Evolutionary conservation across 2,329 filamentous ascomycete genomes (phyloP).

Genomic region (Colletotrichum theobromicola): DNA sequence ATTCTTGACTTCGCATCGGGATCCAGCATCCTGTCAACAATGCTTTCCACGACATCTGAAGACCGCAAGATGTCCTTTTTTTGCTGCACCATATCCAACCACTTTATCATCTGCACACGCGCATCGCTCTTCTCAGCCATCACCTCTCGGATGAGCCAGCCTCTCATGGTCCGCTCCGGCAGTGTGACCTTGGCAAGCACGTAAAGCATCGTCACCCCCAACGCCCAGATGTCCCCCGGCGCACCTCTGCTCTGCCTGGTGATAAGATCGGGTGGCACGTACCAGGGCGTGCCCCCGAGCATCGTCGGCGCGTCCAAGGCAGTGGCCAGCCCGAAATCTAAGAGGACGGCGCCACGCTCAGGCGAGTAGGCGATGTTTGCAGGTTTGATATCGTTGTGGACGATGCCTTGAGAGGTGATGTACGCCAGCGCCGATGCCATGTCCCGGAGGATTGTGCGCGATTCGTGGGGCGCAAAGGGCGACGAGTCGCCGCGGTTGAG

Average conservation of each 20-base stretch:
- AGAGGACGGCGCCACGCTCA: not conserved
- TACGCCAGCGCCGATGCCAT: not conserved
- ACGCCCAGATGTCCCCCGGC: conserved; percentile 11
- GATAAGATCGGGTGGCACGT: conserved; percentile 12
- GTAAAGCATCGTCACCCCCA: conserved; percentile 21
- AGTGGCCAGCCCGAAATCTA: conserved; percentile 14
- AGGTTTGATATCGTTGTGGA: conserved; percentile 16
- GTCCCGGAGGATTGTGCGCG: not conserved
- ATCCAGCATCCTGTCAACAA: not conserved
- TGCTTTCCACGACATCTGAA: not conserved
- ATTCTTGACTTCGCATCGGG: not conserved
- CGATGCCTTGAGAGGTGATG: not conserved
- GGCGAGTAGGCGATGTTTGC: conserved; percentile 13
- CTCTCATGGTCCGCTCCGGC: not conserved
- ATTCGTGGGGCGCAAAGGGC: not conserved
- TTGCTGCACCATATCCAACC: not conserved
- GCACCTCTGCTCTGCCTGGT: not conserved
- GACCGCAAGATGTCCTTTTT: not conserved
- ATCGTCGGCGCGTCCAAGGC: not conserved
- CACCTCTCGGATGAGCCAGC: not conserved
- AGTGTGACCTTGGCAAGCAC: not conserved
- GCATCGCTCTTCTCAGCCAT: not conserved
- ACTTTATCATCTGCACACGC: not conserved
- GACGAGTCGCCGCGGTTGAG: not conserved
- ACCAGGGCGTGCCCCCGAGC: conserved; percentile 17